These are phyloP conservation scores for Mortierella sp. DNA, from an alignment of 371 early-diverging fungal species.

Conservation along the genomic window DNA sequence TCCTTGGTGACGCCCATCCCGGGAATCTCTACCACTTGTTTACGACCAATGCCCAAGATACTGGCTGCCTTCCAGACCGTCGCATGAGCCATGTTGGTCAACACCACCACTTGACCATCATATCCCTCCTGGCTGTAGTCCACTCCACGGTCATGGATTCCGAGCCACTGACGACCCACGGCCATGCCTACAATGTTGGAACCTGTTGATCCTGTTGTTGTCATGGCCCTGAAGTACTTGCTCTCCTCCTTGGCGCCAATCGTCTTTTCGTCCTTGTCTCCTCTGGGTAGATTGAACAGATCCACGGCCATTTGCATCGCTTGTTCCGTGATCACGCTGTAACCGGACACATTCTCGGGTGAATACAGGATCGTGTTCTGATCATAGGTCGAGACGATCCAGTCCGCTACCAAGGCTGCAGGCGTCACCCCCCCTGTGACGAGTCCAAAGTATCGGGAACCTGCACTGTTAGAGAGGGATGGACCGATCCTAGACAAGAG, in stretches of 20 bases:
- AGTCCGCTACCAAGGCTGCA: constrained; percentile 39
- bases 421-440: constrained; percentile 46
- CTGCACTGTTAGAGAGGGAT: constrained; percentile 36
- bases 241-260: neutral
- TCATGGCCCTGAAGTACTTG: constrained; percentile 28
- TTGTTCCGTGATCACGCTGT: constrained; percentile 39
- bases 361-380: constrained; percentile 38
- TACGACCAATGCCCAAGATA: constrained; percentile 50
- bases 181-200: constrained; percentile 48
- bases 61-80: constrained; percentile 49
- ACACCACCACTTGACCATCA: constrained; percentile 43
- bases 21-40: constrained; percentile 37
- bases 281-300: constrained; percentile 35
- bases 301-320: constrained; percentile 45
- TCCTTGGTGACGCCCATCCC: constrained; percentile 11
- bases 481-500: constrained; percentile 21
- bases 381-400: constrained; percentile 36
- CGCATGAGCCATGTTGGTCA: constrained; percentile 50
- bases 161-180: constrained; percentile 47
- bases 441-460: constrained; percentile 38
- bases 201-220: constrained; percentile 49
- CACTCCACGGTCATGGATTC: constrained; percentile 17
- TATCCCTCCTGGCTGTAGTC: constrained; percentile 51
- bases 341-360: constrained; percentile 21
- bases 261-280: neutral